Base-by-base conservation (phyloP, 2,329 filamentous ascomycete genomes). In the Colletotrichum sp. region DNA sequence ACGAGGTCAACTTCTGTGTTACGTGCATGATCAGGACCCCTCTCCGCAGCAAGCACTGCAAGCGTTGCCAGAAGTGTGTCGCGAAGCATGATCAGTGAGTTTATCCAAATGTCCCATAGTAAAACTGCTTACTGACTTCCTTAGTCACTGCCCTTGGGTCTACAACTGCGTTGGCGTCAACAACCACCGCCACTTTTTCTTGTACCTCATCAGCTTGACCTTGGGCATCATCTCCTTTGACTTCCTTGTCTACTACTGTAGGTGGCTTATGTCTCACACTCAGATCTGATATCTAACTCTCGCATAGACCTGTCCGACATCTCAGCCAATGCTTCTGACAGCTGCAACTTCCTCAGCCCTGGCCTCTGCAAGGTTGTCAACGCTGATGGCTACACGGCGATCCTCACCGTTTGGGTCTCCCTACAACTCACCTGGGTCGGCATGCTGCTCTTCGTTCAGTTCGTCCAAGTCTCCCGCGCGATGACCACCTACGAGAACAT, bases 401-500 rank as follows among this genome's bases (percentile, higher is more conserved):
- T 98, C 13, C 88, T 98, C 25, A 91, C 91, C 15, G 86, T 95
- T 32, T 99, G 97, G 97, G 91, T 91, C 8, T 90, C 91, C 3
- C 87, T 98, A 59, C 98, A 99, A 84, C 90, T 98, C 36, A 94
- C 95, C 25, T 99, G 97, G 97, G 95, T 98, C 4, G 93, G 94
- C n/a, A 98, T 99, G 96, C 92, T 99, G 39, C 90, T 98, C 75
- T 94, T 96, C 78, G 98, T 98, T 7, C 98, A 99, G 83, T 92
- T 98, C 68, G 90, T 98, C 67, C 97, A 99, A 83, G 93, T 99
- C 68, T 94, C 96, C 0, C 93, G 96, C 77, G 98, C 96, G 73
- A 94, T 98, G 88, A 99, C 97, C 2, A 99, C 97, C 0, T 98
- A 95, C 85, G 97, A 99, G 85, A 98, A 96, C 84, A 98, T 99